Base-by-base conservation (phyloP, 352 stramenopile genomes). In the Phytophthora quininea region DNA sequence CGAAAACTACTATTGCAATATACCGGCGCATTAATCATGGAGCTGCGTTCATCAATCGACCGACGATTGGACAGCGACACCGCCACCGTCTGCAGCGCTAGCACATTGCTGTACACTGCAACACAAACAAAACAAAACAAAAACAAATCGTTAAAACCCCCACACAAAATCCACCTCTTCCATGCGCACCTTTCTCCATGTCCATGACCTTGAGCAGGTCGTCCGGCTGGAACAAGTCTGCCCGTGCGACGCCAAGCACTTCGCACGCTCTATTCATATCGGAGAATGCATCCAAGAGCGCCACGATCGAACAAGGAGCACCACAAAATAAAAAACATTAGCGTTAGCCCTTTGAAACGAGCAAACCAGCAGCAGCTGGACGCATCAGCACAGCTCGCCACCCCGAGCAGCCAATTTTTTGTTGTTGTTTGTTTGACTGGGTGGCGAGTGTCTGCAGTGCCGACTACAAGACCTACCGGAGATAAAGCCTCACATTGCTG, bases 21-120 rank as follows among this genome's bases (percentile, higher is more conserved):
- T 74, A 82, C 71, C 58, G 62, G 54, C 27, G 56, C 64, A 12
- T 76, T 67, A 48, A 77, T 74, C 19, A 90, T 78, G 0, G 80
- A 92, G 55, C 82, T 92, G 27, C 88, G 84, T 31, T 92, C 84
- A 60, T 96, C 84, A 54, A 93, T 92, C 3, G 88, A 93, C 19
- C 88, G 80, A 3, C 87, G 83, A 50, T 84, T 86, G 2, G 86
- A 94, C 31, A 94, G 77, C n/a, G 77, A 79, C 31, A 94, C 77
- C 0, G 84, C 84, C 52, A 91, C 84, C 2, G 63, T 71, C 42
- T 96, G 86, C n/a, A 96, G 58, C 11, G 86, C 76, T 3, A 94
- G 68, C 14, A 96, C 88, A 63, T 92, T 93, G 51, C 76, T 81
- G 45, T 93, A 96, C 8, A 96, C 88, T 96, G 49, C 54, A 4